A percentile compares a stretch with the other conserved stretches of the same genome.
phyloP scores from a whole-genome alignment of 2,329 filamentous ascomycete genomes.

The Magnaporthiopsis rhizophila region DNA sequence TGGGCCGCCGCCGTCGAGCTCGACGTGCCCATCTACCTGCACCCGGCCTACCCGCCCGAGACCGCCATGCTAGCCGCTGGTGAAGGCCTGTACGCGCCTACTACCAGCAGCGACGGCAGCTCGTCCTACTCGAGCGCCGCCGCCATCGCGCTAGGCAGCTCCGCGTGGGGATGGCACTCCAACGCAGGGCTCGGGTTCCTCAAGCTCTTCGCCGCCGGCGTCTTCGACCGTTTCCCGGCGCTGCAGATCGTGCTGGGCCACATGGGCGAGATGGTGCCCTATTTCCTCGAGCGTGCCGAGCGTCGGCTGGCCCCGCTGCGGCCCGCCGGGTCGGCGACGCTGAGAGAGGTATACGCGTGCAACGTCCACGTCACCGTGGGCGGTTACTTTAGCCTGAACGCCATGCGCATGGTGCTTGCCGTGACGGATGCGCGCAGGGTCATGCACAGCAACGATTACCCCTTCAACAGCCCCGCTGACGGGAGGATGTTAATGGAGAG shows the following conservation, averaged over 20 bases:
- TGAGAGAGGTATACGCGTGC: slow-evolving; percentile 38
- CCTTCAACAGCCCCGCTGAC: slow-evolving; percentile 40
- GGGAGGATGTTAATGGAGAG: slow-evolving; percentile 39
- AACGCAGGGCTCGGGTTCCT: slow-evolving; percentile 41
- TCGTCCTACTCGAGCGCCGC: slow-evolving; percentile 16
- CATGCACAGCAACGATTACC: slow-evolving; percentile 51
- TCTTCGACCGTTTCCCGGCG: slow-evolving; percentile 46
- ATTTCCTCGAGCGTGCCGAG: slow-evolving; percentile 39
- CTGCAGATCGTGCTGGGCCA: slow-evolving; percentile 48
- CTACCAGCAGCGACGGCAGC: not conserved
- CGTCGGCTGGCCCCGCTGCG: slow-evolving; percentile 9
- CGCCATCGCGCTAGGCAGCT: slow-evolving; percentile 25
- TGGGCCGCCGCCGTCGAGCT: slow-evolving; percentile 30
- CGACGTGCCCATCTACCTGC: slow-evolving; percentile 34
- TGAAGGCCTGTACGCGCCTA: slow-evolving; percentile 21
- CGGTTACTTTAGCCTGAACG: slow-evolving; percentile 42
- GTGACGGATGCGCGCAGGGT: slow-evolving; percentile 41
- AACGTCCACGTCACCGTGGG: slow-evolving; percentile 52
- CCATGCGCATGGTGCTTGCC: slow-evolving; percentile 34
- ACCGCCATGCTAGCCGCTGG: slow-evolving; percentile 18
- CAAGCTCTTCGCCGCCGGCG: slow-evolving; percentile 39
- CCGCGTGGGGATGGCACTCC: slow-evolving; percentile 42
- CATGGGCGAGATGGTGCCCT: slow-evolving; percentile 45
- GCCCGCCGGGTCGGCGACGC: slow-evolving; percentile 15
- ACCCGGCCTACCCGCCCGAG: slow-evolving; percentile 28